A percentile compares a stretch with the other conserved stretches of the same genome.
Evolutionary conservation across 176 grass and related monocot genomes (phyloP).

Genomic region (Triticum turgidum): DNA sequence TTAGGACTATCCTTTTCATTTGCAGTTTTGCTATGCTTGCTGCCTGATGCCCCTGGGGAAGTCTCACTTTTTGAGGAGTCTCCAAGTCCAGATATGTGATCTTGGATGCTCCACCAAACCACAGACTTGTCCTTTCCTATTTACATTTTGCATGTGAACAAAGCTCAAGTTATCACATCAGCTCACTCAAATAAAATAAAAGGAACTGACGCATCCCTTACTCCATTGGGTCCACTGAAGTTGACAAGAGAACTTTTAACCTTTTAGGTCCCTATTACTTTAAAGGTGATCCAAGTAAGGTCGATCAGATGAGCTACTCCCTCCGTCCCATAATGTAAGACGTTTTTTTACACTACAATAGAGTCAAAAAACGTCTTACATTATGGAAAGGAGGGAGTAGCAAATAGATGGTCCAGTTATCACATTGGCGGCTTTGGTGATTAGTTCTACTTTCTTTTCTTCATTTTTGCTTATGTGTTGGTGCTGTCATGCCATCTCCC

Average conservation of each 20-base stretch:
- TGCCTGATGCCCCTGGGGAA: conserved; percentile 52
- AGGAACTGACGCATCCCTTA: neutral
- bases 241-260: neutral
- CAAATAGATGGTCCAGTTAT: neutral
- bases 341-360: no score
- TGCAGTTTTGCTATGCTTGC: conserved; percentile 55
- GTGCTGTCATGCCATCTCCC: neutral
- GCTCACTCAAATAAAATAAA: neutral
- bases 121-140: conserved; percentile 93
- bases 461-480: neutral
- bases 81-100: conserved; percentile 70
- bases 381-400: neutral
- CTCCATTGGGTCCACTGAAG: neutral
- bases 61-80: conserved; percentile 53
- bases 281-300: neutral
- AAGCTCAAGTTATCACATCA: conserved; percentile 11
- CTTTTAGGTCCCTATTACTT: neutral
- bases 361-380: no score
- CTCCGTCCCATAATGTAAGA: no score
- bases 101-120: conserved; percentile 92
- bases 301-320: neutral
- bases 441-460: neutral
- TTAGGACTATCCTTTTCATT: conserved; percentile 79
- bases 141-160: conserved; percentile 10
- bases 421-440: neutral